Conservation (phyloP, 768 basidiomycete species). For the Stropharia rugosoannulata region DNA sequence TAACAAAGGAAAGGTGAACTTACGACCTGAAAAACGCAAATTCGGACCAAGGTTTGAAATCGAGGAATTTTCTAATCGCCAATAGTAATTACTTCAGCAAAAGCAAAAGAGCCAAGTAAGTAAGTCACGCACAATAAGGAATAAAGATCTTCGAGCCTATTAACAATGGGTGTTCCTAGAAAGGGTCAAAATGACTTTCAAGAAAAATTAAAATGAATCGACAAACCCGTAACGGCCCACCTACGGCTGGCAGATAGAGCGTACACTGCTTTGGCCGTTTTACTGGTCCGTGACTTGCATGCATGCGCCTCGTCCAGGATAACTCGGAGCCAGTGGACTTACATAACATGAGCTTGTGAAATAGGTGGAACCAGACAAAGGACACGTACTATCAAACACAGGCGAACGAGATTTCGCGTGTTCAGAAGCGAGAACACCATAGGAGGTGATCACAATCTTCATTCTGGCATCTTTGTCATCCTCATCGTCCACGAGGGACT, state of each 20-base stretch:
- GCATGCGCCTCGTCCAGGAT: conserved; percentile 95
- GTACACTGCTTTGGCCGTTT: conserved; percentile 87
- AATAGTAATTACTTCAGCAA: neutral
- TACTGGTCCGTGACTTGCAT: conserved; percentile 87
- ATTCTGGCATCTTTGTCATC: conserved; percentile 50
- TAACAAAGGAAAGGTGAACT: conserved; percentile 20
- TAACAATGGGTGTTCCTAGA: conserved; percentile 90
- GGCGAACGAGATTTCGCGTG: conserved; percentile 67
- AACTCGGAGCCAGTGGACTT: conserved; percentile 80
- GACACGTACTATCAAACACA: conserved; percentile 65
- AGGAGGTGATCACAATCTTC: conserved; percentile 88
- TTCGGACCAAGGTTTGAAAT: conserved; percentile 79
- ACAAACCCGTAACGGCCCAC: conserved; percentile 86
- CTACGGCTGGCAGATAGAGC: conserved; percentile 74
- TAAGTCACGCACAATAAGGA: conserved; percentile 57
- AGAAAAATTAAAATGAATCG: neutral
- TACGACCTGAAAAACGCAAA: conserved; percentile 89
- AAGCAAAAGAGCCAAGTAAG: neutral
- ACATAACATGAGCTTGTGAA: neutral
- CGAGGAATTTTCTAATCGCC: conserved; percentile 63
- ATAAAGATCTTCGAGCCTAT: conserved; percentile 88
- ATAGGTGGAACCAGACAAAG: neutral
- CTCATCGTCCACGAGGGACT: conserved; percentile 52
- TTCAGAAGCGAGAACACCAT: conserved; percentile 89
- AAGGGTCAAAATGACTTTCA: neutral